Base-by-base conservation (phyloP, 306 rosid species). In the Amphicarpaea edgeworthii region DNA sequence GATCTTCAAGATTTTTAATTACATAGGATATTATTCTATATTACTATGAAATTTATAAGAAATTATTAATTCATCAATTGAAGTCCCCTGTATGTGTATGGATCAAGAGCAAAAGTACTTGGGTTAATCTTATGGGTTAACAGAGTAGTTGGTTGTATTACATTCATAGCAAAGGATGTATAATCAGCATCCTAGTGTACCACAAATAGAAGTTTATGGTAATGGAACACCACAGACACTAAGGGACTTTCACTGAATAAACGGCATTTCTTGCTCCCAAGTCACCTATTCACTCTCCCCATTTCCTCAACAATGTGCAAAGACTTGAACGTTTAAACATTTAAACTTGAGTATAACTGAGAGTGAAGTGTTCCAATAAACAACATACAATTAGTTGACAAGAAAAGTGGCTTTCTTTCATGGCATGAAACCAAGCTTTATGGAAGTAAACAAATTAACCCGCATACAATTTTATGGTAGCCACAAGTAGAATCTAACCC, bases 401-500 rank as follows among this genome's bases (percentile, higher is more conserved):
- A 34, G 32, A 78, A 43, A 58, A 55, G 34, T n/a, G 59, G 50
- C 9, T 59, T 46, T 32, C 72, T 62, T 51, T 17, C 46, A 34
- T 14, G 40, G 38, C 65, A 55, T 21, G 47, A 74, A 73, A 49
- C 63, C 51, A 34, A 16, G 21, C 38, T 73, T 74, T 12, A 28
- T 34, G 46, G 53, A 26, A 20, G 69, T 12, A 75, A 60, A 20
- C 38, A 20, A 76, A 55, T 50, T 17, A 43, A 63, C 72, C 26
- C 20, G 15, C 37, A 32, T 30, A 43, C 21, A 63, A 14, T 76
- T 32, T 30, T 12, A 51, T 28, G 43, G 21, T 67, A 30, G 12
- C 64, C 57, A 68, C 17, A 60, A 50, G 57, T 41, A 68, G 58
- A 42, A 57, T 28, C 59, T 71, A 32, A 9, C 47, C n/a, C n/a